Conservation (phyloP, 371 early-diverging fungal species). For the Haplosporangium sp. region DNA sequence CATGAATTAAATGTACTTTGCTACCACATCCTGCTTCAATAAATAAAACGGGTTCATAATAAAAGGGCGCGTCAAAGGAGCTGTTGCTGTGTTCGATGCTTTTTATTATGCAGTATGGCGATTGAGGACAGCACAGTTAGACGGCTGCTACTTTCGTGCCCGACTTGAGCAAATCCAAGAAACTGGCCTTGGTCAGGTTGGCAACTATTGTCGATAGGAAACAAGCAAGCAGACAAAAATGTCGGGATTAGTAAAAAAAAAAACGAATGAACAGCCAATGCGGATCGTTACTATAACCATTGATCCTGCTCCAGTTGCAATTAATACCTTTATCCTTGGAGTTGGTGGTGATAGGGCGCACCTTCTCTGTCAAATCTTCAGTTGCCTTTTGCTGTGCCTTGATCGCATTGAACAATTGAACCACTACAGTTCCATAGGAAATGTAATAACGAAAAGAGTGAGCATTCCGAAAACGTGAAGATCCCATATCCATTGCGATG, state of each 20-base stretch:
- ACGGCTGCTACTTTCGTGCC: constrained; percentile 56
- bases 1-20: too few relatives aligned
- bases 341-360: constrained; percentile 57
- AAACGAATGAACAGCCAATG: not conserved
- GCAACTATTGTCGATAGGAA: constrained; percentile 56
- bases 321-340: constrained; percentile 67
- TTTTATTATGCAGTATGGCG: too few relatives aligned
- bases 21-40: too few relatives aligned
- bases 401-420: constrained; percentile 87
- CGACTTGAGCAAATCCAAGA: constrained; percentile 71
- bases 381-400: constrained; percentile 79
- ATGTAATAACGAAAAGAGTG: not conserved
- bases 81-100: too few relatives aligned
- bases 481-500: not conserved
- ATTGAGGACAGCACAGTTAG: constrained; percentile 1
- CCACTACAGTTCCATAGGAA: constrained; percentile 60
- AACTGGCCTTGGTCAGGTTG: constrained; percentile 71
- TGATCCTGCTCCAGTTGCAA: constrained; percentile 12
- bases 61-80: too few relatives aligned
- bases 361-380: constrained; percentile 62
- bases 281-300: not conserved
- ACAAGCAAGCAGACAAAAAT: not conserved
- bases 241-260: not conserved
- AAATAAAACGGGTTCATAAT: too few relatives aligned
- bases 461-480: not conserved